Conservation (phyloP, 2,329 filamentous ascomycete genomes). For the Nothophaeocryptopus gaeumannii region DNA sequence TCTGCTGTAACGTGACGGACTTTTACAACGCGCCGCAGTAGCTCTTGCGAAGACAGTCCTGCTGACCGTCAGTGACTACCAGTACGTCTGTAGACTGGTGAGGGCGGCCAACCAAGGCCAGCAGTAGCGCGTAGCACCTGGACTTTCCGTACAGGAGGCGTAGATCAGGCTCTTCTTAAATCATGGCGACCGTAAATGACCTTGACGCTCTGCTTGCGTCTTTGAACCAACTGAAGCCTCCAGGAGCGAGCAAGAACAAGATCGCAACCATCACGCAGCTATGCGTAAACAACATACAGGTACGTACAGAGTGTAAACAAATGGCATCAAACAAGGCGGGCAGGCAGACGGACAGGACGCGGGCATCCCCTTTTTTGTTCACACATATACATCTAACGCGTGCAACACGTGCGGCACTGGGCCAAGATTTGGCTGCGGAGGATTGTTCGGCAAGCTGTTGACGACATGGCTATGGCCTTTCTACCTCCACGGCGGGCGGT, state of each 20-base stretch:
- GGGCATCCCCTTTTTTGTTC: no score
- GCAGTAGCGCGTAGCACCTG: constrained; percentile 21
- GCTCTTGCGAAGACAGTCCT: constrained; percentile 15
- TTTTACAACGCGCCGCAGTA: constrained; percentile 11
- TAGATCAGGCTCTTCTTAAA: constrained; percentile 22
- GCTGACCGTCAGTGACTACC: constrained; percentile 18
- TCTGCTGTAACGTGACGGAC: no score
- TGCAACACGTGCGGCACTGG: no score
- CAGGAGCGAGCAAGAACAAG: constrained; percentile 89
- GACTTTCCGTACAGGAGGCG: constrained; percentile 12
- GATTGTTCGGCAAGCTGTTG: no score
- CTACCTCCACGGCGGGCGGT: no score
- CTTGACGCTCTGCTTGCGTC: constrained; percentile 86
- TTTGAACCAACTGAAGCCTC: constrained; percentile 86
- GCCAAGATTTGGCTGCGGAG: no score
- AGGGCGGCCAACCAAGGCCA: constrained; percentile 3
- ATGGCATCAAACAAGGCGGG: no score
- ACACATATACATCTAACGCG: no score
- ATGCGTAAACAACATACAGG: constrained; percentile 86
- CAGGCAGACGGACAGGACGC: no score
- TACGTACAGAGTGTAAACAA: constrained; percentile 44
- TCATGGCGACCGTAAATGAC: constrained; percentile 71
- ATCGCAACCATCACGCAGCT: constrained; percentile 83
- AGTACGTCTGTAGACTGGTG: constrained; percentile 22
- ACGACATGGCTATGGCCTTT: no score